phyloP scores from a whole-genome alignment of 2,329 filamentous ascomycete species.

The Cordyceps farinosa region DNA sequence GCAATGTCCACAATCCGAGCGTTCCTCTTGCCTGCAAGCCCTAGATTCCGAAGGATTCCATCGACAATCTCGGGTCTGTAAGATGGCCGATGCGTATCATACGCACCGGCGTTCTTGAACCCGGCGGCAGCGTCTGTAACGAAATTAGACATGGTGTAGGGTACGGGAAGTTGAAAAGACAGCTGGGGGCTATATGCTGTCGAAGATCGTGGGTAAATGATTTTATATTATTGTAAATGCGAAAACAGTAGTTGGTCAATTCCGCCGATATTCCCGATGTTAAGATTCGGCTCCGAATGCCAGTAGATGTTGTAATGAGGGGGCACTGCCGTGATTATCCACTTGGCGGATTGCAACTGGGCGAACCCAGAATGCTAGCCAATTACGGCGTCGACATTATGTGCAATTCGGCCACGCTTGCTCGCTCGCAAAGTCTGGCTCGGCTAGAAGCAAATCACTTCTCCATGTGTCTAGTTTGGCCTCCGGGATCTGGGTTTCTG shows the following conservation, averaged over 20 bases:
- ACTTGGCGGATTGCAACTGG: neutral
- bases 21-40: constrained; percentile 43
- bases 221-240: constrained; percentile 2
- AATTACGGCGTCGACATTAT: neutral
- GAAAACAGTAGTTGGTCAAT: neutral
- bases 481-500: constrained; percentile 1
- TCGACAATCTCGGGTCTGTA: constrained; percentile 59
- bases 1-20: constrained; percentile 60
- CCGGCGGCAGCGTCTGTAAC: constrained; percentile 57
- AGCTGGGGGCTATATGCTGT: neutral
- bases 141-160: constrained; percentile 26
- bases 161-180: neutral
- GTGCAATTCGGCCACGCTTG: neutral
- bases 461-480: neutral
- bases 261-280: neutral
- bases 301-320: neutral
- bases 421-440: neutral
- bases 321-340: neutral
- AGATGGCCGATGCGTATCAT: constrained; percentile 65
- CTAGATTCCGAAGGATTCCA: constrained; percentile 53
- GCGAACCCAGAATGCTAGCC: neutral
- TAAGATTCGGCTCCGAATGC: neutral
- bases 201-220: neutral
- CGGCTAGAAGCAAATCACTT: neutral
- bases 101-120: constrained; percentile 61